phyloP scores from a whole-genome alignment of 768 basidiomycete genomes.

The Pseudohyphozyma bogoriensis region DNA sequence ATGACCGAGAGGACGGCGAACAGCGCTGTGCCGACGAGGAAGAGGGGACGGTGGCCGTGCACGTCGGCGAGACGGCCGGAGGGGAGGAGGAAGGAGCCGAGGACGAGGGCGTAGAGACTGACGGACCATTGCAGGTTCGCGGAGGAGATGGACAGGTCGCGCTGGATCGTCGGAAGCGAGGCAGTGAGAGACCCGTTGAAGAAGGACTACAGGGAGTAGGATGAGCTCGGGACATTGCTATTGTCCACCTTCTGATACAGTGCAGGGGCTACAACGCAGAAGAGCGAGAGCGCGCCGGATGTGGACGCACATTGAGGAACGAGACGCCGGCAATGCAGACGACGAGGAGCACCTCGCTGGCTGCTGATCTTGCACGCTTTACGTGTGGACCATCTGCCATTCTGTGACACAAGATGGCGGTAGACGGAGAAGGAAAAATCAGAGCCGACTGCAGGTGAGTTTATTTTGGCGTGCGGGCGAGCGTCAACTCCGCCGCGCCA shows the following conservation, averaged over 20 bases:
- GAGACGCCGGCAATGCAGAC: background rate
- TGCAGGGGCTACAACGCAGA: too few relatives aligned
- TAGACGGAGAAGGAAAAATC: too few relatives aligned
- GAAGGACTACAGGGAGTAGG: background rate
- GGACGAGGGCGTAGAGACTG: background rate
- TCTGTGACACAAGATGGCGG: too few relatives aligned
- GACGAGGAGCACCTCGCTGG: too few relatives aligned
- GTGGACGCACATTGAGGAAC: background rate
- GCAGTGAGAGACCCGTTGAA: background rate
- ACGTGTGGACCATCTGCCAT: too few relatives aligned
- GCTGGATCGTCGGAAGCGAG: background rate
- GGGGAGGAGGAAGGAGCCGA: constrained; percentile 49
- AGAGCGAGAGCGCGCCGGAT: background rate
- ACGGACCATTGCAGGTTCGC: background rate
- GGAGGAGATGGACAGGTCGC: background rate
- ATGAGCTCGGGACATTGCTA: background rate
- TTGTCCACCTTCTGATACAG: too few relatives aligned
- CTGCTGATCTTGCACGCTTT: too few relatives aligned
- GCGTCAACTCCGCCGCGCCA: too few relatives aligned
- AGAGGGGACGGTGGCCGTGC: constrained; percentile 61
- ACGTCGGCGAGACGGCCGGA: constrained; percentile 66
- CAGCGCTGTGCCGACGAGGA: constrained; percentile 51
- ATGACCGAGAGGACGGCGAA: constrained; percentile 53
- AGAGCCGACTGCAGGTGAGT: too few relatives aligned
- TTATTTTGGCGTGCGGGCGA: too few relatives aligned